Base-by-base conservation (phyloP, 306 rosid genomes). In the Trichosanthes truncata region DNA sequence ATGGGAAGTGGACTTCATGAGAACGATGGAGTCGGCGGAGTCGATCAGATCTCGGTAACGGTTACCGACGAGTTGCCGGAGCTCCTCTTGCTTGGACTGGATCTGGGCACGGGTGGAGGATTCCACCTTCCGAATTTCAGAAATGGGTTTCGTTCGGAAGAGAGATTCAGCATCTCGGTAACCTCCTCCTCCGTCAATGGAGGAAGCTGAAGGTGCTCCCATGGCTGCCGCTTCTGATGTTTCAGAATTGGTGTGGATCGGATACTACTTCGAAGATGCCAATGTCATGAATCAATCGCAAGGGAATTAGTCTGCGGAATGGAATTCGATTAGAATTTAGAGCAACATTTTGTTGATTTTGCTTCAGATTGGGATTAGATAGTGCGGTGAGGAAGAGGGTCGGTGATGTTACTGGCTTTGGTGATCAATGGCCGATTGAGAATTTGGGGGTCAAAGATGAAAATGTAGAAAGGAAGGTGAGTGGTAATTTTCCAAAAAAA, bases 21-120 rank as follows among this genome's bases (percentile, higher is more conserved):
- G 87, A 38, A 95, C 94, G 55, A 95, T 93, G 76, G 99, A 93
- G 80, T 93, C 98, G 43, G 99, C 99, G 2, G 98, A 95, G 85
- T 95, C 98, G 35, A 95, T 95, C 80, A 95, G 97, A 80, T 93
- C 99, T 23, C 99, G 96, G 81, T 95, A 95, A 12, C 99, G 97
- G 48, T 88, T 91, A 4, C 99, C 99, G 18, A 95, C 97, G 12
- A 93, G 97, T 68, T 91, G 98, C n/a, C 98, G 93, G 84, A 95
- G 97, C 89, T 95, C 99, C 86, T 93, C 99, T 72, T 88, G 92
- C 88, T 95, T 95, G 77, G 89, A 89, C 48, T 93, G 97, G 97
- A 95, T 95, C 89, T 89, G 97, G 40, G 80, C 78, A 26, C 93
- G 92, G 9, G 94, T 95, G 18, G 81, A 72, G 36, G 90, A 55